These are phyloP conservation scores for Yamadazyma diospyri DNA, from an alignment of 1,139 yeast genomes.

Conservation along the genomic window DNA sequence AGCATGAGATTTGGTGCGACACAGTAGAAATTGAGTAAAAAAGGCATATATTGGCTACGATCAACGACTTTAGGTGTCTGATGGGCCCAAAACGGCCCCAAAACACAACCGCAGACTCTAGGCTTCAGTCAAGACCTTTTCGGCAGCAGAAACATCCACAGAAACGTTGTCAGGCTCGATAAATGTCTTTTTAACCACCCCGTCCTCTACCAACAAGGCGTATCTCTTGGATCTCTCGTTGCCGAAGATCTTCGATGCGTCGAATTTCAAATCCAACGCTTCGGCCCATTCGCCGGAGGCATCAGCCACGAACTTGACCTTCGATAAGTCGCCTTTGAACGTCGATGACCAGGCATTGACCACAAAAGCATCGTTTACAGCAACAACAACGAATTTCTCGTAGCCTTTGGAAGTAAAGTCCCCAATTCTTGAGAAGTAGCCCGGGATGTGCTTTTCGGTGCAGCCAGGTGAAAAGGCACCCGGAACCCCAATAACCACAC, in stretches of 20 bases:
- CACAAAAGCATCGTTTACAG: conserved; percentile 87
- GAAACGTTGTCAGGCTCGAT: conserved; percentile 82
- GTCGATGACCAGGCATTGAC: conserved; percentile 63
- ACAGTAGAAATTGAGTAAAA: too few species aligned
- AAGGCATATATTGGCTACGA: too few species aligned
- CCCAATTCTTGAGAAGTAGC: conserved; percentile 51
- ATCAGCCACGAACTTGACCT: conserved; percentile 67
- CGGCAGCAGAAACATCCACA: conserved; percentile 48
- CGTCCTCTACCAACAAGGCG: conserved; percentile 73
- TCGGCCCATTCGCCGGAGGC: conserved; percentile 67
- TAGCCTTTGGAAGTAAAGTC: conserved; percentile 65
- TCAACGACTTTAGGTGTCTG: too few species aligned
- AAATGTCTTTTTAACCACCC: conserved; percentile 60
- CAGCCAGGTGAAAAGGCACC: conserved; percentile 93
- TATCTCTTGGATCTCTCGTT: conserved; percentile 71
- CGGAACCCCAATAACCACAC: conserved; percentile 76
- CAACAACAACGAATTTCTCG: conserved; percentile 56
- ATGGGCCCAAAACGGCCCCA: too few species aligned
- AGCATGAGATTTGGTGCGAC: too few species aligned
- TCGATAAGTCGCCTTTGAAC: conserved; percentile 29
- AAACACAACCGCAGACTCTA: too few species aligned
- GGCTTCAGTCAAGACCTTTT: conserved; percentile 26
- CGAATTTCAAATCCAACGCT: conserved; percentile 63
- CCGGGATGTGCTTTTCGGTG: conserved; percentile 75
- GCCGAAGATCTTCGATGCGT: conserved; percentile 71